A percentile compares a stretch with the other conserved stretches of the same genome.
These are phyloP conservation scores for sunflower (Helianthus annuus) DNA, from an alignment of 129 eudicot species.

Conservation along the genomic window HanXRQr2.0-SUNRISE NC_035436.2:200734255-200734754, in stretches of 20 bases:
- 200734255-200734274: too few species aligned
- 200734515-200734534: background rate
- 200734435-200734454: background rate
- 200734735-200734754: background rate
- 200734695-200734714: constrained; percentile 54
- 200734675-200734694: constrained; percentile 56
- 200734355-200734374: too few species aligned
- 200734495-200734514: background rate
- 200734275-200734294: too few species aligned
- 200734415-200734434: background rate
- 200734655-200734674: constrained; percentile 69
- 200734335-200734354: too few species aligned
- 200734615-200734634: constrained; percentile 46
- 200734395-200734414: background rate
- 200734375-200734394: too few species aligned
- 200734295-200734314: too few species aligned
- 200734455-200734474: background rate
- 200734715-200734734: constrained; percentile 47
- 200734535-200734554: background rate
- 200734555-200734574: constrained; percentile 23
- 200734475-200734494: background rate
- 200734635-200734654: constrained; percentile 56
- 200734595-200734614: constrained; percentile 37
- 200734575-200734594: constrained; percentile 49
- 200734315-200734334: too few species aligned